Base-by-base conservation (phyloP, 208 protist species). In the Herpetomonas muscarum region DNA sequence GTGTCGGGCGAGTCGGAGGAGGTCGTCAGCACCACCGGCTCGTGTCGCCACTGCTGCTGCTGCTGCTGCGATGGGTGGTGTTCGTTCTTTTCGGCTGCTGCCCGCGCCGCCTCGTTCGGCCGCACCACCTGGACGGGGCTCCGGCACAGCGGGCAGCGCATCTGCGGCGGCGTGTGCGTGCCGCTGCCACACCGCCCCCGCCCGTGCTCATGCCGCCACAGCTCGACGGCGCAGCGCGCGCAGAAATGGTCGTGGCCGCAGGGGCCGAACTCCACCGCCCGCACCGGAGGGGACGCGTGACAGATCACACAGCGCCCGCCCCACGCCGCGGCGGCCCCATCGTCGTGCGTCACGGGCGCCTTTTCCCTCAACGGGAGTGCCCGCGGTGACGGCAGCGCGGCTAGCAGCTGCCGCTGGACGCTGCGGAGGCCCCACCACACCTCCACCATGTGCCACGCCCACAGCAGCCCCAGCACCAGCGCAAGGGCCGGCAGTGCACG, bases 61-160 rank as follows among this genome's bases (percentile, higher is more conserved):
- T 51, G 13, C 31, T 19, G 54, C 21, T 29, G 44, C 44, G 9
- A 47, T 17, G 15, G 44, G 39, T 53, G n/a, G 9, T 55, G 34
- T 22, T 55, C 10, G 46, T 22, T 7, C 10, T 26, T 7, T 55
- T 9, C 9, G 15, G 62, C 64, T n/a, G n/a, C n/a, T n/a, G n/a
- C n/a, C n/a, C n/a, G n/a, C n/a, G n/a, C n/a, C n/a, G n/a, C n/a
- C n/a, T n/a, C n/a, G n/a, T n/a, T n/a, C 31, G 70, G 70, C 28
- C 58, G 71, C 32, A 71, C 22, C 7, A 69, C 29, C 32, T 68
- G 44, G 17, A 68, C 64, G 19, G 44, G 49, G n/a, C 63, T 41
- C 0, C 70, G 70, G 52, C 70, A 76, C 48, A 76, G 39, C 50
- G 70, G 64, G 30, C 70, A 76, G 24, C 51, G 66, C 22, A 76